Base-by-base conservation (phyloP, 331 rosid genomes). In the Malus hybrid region DNA sequence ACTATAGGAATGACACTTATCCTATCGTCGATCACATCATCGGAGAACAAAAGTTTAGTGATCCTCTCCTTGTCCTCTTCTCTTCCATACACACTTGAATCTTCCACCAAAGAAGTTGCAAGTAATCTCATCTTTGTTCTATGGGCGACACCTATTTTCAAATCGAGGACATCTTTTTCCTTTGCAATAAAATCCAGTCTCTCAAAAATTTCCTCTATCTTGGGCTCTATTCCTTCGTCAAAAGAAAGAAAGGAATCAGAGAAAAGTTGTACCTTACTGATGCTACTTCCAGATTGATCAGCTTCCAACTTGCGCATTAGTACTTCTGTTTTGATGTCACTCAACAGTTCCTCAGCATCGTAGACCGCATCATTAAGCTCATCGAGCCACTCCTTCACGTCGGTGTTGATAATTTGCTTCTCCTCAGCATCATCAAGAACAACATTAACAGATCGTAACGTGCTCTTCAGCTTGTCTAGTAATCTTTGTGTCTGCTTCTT, bases 21-120 rank as follows among this genome's bases (percentile, higher is more conserved):
- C 19, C 11, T 71, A 15, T 36, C 42, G 57, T 14, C 6, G 4
- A 8, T 39, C 5, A 1, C 1, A 59, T 73, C 65, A 81, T 56
- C 33, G 18, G 67, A 55, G 24, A 54, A 24, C 31, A 76, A 42
- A 11, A 42, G 32, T 18, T 33, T 39, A 24, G 57, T 34, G 54
- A 73, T 73, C 3, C 9, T 44, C 31, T 50, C 52, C 71, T 22
- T 77, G 6, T 84, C 87, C 10, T 8, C 68, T 20, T 80, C 66
- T 67, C 82, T 80, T 1, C 84, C 84, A 73, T 28, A 79, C 62
- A 72, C 72, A 61, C 68, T 73, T 46, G n/a, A 34, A 0, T 71
- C 80, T 52, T 75, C 72, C n/a, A 71, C 75, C 44, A 83, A 54
- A 29, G 44, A 78, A 59, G 52, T 66, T n/a, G 29, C 6, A 66